phyloP scores from a whole-genome alignment of 441 rosid genomes.

The Rhodomyrtus psidioides region DNA sequence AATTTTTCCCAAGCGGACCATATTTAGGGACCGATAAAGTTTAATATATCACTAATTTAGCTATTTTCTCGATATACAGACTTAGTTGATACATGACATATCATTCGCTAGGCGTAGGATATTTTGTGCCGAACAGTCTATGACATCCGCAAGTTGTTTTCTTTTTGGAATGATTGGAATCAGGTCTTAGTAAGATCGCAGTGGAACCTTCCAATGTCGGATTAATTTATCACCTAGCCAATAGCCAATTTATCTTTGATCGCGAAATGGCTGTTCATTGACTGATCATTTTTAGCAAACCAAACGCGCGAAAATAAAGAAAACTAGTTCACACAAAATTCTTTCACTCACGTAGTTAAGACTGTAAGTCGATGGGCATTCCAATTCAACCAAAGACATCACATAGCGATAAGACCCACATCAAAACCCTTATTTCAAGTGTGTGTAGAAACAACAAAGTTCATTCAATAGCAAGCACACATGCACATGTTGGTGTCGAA shows the following conservation, averaged over 20 bases:
- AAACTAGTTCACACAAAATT: background rate
- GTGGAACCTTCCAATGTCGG: background rate
- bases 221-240: background rate
- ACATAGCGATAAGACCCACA: background rate
- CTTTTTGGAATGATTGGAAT: background rate
- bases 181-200: no score
- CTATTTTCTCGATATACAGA: background rate
- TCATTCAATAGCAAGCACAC: background rate
- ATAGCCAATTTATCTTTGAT: background rate
- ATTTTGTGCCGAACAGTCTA: background rate
- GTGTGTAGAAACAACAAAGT: background rate
- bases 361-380: background rate
- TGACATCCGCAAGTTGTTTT: background rate
- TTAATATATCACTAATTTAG: background rate
- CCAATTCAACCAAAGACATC: background rate
- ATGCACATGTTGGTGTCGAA: background rate
- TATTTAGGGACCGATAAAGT: background rate
- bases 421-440: background rate
- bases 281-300: background rate
- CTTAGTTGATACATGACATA: background rate
- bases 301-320: accelerated
- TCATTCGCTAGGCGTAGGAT: background rate
- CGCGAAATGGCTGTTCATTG: accelerated
- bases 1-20: no score
- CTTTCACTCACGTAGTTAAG: background rate